Evolutionary conservation across 306 rosid species (phyloP).

Genomic region (Lithocarpus polystachyus): DNA sequence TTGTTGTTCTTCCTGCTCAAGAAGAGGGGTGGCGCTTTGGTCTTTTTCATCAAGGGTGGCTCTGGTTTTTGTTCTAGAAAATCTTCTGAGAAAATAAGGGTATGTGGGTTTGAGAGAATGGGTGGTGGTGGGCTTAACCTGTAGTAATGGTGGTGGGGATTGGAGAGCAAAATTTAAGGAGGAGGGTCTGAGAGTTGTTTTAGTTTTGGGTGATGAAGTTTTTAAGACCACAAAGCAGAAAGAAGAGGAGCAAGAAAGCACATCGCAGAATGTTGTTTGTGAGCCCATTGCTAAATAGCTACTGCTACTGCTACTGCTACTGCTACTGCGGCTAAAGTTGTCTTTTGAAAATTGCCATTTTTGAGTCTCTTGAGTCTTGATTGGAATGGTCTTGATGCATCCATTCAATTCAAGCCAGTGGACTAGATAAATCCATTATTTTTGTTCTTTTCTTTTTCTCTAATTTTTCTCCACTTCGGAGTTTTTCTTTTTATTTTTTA

Average conservation of each 20-base stretch:
- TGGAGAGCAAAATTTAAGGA: slow-evolving; percentile 26
- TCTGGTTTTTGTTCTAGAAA: slow-evolving; percentile 37
- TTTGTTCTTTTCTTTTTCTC: too few relatives aligned
- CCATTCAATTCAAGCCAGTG: background rate
- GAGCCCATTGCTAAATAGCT: slow-evolving; percentile 33
- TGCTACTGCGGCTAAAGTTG: background rate
- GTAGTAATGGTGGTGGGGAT: background rate
- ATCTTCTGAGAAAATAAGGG: slow-evolving; percentile 16
- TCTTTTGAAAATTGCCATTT: background rate
- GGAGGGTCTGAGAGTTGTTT: slow-evolving; percentile 22
- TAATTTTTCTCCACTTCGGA: too few relatives aligned
- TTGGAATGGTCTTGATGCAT: background rate
- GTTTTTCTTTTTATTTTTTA: too few relatives aligned
- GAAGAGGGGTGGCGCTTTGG: slow-evolving; percentile 42
- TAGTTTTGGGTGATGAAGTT: slow-evolving; percentile 17
- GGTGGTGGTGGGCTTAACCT: slow-evolving; percentile 5
- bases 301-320: background rate
- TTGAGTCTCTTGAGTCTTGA: background rate
- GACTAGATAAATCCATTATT: background rate
- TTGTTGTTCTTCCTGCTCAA: slow-evolving; percentile 22
- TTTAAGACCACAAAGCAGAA: slow-evolving; percentile 22
- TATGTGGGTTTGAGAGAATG: slow-evolving; percentile 18
- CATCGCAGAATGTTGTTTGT: slow-evolving; percentile 4
- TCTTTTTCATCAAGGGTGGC: slow-evolving; percentile 60
- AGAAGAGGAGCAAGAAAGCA: slow-evolving; percentile 9